Evolutionary conservation across 371 early-diverging fungal genomes (phyloP), one percentile per base, ranked within the genome.

Genomic region (Mucor indicus): DNA sequence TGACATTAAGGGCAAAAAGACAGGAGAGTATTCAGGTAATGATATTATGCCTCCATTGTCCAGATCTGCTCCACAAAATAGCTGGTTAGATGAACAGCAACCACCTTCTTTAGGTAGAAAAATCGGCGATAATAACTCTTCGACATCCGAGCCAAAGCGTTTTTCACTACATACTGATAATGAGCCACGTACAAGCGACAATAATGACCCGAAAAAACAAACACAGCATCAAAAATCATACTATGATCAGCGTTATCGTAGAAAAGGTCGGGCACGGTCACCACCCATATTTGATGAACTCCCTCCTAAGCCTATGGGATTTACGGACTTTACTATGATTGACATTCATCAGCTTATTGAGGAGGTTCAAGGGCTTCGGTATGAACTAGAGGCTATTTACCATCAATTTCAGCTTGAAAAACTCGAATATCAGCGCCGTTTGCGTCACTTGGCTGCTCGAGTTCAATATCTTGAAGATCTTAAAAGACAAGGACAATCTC

Each of bases 401-500:
- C 40, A 44, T 45, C 50, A 49, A 33, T 55, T 55, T 25, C 31
- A 44, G 4, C 23, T 35, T 16, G 59, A 58, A 11, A 44, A 35
- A 23, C 24, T 44, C 19, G 48, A 52, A 21, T 32, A 53, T n/a
- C 52, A 58, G 12, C 37, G 59, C 10, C 48, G 48, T 11, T 36
- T 58, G 19, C 16, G 53, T 3, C 49, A 53, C 36, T 35, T 47
- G 1, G 43, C 41, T 15, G 53, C 59, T 6, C 29, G 59, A 5
- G 48, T 48, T 7, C 42, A 48, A 9, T 58, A 53, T 22, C 33
- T 58, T 17, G 59, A 58, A 30, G 57, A 50, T 2, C 12, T 43
- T 4, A 54, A 54, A 20, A 40, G 20, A 45, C 11, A 5, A 2
- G 38, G 22, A 21, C 20, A 22, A 10, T 38, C 38, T 8, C 38